Percentiles rank a stretch among this genome's conserved stretches.
These are phyloP conservation scores for Globisporangium nagaii DNA, from an alignment of 352 stramenopile species.

Conservation along the genomic window DNA sequence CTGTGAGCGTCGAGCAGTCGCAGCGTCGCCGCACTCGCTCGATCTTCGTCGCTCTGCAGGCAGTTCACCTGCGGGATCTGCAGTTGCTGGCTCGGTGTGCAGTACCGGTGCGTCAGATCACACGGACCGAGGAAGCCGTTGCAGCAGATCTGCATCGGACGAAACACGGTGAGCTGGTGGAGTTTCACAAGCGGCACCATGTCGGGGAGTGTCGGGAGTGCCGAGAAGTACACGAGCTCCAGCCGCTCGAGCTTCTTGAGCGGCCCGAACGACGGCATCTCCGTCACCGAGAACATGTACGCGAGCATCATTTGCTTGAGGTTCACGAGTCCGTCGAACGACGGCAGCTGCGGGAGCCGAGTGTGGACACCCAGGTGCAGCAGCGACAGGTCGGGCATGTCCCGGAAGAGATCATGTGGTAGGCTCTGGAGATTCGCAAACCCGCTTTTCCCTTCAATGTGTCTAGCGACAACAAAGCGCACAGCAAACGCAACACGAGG, in stretches of 20 bases:
- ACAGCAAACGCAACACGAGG: background rate
- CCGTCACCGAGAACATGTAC: background rate
- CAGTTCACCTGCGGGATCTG: background rate
- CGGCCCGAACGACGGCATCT: background rate
- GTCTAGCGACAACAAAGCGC: conserved; percentile 12
- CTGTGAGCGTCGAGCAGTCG: background rate
- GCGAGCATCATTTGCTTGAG: conserved; percentile 7
- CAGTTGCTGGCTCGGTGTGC: background rate
- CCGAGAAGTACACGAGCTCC: conserved; percentile 8
- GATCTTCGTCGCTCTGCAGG: background rate
- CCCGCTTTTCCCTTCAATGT: conserved; percentile 17
- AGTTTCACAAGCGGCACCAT: conserved; percentile 13
- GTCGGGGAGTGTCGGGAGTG: conserved; percentile 15
- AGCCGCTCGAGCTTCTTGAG: conserved; percentile 13
- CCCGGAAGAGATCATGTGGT: background rate
- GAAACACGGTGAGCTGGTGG: background rate
- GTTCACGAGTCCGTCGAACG: background rate
- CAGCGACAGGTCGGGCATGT: conserved; percentile 12
- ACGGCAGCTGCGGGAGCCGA: background rate
- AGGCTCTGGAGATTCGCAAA: background rate
- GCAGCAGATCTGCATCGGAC: conserved; percentile 23
- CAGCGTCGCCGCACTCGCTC: background rate
- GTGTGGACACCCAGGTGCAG: conserved; percentile 9
- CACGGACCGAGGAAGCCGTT: conserved; percentile 25
- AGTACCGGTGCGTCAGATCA: conserved; percentile 7